A percentile compares a stretch with the other conserved stretches of the same genome.
These are phyloP conservation scores for Bombardia bombarda DNA, from an alignment of 495 filamentous ascomycete species.

Conservation along the genomic window DNA sequence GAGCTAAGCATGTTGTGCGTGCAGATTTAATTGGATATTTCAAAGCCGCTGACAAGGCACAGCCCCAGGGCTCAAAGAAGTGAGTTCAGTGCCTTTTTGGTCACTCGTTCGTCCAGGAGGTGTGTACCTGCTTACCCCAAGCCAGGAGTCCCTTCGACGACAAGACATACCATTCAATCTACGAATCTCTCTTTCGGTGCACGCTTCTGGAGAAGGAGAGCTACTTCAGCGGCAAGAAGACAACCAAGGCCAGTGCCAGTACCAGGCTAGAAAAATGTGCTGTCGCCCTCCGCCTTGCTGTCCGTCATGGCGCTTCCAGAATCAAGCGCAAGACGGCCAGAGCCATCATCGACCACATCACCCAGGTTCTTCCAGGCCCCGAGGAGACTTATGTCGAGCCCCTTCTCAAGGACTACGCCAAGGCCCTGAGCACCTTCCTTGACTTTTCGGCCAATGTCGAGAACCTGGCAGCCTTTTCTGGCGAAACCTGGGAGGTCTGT, in stretches of 20 bases:
- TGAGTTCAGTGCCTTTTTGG: slow-evolving; percentile 3
- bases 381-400: slow-evolving; percentile 61
- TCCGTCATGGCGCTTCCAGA: slow-evolving; percentile 58
- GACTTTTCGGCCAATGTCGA: slow-evolving; percentile 69
- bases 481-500: slow-evolving; percentile 58
- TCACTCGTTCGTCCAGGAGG: slow-evolving; percentile 3
- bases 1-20: slow-evolving; percentile 48
- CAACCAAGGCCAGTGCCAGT: slow-evolving; percentile 33
- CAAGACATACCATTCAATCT: slow-evolving; percentile 71
- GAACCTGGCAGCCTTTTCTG: slow-evolving; percentile 46
- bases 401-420: slow-evolving; percentile 71
- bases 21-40: slow-evolving; percentile 28
- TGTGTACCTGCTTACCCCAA: no score
- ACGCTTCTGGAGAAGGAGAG: slow-evolving; percentile 56
- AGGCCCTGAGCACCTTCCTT: slow-evolving; percentile 61
- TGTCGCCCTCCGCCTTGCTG: slow-evolving; percentile 59
- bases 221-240: slow-evolving; percentile 48
- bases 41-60: slow-evolving; percentile 12
- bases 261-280: slow-evolving; percentile 62
- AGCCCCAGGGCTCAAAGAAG: slow-evolving; percentile 12
- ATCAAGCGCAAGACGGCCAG: slow-evolving; percentile 69
- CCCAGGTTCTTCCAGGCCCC: slow-evolving; percentile 57
- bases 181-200: slow-evolving; percentile 70
- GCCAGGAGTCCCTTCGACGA: slow-evolving; percentile 44
- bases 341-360: slow-evolving; percentile 72